phyloP scores from a whole-genome alignment of 345 rosid species.

The Syzygium jambos region DNA sequence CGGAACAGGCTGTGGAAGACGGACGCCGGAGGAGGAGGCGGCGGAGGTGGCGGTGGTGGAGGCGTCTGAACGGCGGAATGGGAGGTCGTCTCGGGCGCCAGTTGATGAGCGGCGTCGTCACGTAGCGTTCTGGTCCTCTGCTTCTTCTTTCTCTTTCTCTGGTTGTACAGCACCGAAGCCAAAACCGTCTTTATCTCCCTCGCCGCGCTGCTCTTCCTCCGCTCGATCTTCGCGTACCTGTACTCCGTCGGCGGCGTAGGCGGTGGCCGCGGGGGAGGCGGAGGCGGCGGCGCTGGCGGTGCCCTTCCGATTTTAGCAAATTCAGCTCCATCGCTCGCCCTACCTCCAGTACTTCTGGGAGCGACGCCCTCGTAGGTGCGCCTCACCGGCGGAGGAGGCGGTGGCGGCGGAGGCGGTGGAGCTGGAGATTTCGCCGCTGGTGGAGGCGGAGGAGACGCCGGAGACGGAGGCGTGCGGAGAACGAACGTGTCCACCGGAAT shows the following conservation, averaged over 20 bases:
- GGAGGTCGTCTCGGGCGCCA: conserved; percentile 6
- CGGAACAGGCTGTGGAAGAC: conserved; percentile 53
- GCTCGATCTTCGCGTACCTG: conserved; percentile 20
- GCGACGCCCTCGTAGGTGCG: conserved; percentile 24
- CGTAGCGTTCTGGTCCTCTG: conserved; percentile 22
- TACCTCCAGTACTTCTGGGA: neutral
- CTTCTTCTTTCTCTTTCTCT: conserved; percentile 58
- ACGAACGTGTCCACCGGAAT: conserved; percentile 52
- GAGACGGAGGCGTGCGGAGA: conserved; percentile 18
- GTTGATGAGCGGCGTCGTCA: conserved; percentile 4
- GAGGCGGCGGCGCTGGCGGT: conserved; percentile 16
- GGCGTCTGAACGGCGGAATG: conserved; percentile 22
- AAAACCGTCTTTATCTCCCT: conserved; percentile 69
- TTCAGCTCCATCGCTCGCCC: neutral
- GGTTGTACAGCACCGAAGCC: conserved; percentile 40
- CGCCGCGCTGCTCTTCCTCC: conserved; percentile 60
- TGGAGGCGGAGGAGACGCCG: conserved; percentile 11
- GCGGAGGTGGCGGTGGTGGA: conserved; percentile 64
- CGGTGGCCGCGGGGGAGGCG: conserved; percentile 26
- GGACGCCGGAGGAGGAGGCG: conserved; percentile 56
- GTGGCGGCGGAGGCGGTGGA: conserved; percentile 5
- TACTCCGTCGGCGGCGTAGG: conserved; percentile 20
- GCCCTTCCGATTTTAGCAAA: neutral
- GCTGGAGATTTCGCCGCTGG: conserved; percentile 28
- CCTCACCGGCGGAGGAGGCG: conserved; percentile 17